Base-by-base conservation (phyloP, 2,329 filamentous ascomycete genomes). In the Colletotrichum musicola region DNA sequence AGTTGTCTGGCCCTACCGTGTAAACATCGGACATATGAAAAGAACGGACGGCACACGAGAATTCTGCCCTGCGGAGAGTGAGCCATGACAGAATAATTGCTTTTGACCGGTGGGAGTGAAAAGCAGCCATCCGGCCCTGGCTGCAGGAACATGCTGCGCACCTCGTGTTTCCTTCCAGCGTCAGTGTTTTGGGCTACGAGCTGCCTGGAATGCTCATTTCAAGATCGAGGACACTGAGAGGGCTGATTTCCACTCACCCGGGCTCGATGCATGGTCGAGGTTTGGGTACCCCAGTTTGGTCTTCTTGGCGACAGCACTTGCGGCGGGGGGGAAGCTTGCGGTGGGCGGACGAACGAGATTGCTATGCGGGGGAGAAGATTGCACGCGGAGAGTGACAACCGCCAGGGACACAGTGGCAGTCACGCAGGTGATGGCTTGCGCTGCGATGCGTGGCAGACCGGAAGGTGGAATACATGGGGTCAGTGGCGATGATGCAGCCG, bases 321-420 rank as follows among this genome's bases (percentile, higher is more conserved):
- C 35, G 42, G 22, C 42, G 62, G 55, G 30, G 42, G 40, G 18
- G 22, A 40, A 50, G 27, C 50, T 30, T 46, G 22, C 22, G 64
- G 35, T 54, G 25, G 61, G 47, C 54, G 47, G 40, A 40, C 14
- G 35, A 44, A 50, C 27, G 56, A 69, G 25, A 69, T 61, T 69
- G 56, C 25, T 27, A 44, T 69, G 66, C 62, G 66, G 66, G 65
- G 65, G 54, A 60, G 47, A 59, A 55, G 50, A 55, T 69, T 50
- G 25, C n/a, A 27, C 61, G 62, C 18, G 62, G 62, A 69, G 62
- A 69, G 65, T 27, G 38, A 49, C 40, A 44, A 25, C 30, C 22
- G 30, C 47, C 40, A 6, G 16, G 44, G 44, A 16, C 9, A 10
- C 7, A 7, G 6, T 18, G 14, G 14, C 16, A n/a, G 44, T 14